Evolutionary conservation across 75 land plant species (phyloP).

Genomic region (Picea sitchensis): DNA sequence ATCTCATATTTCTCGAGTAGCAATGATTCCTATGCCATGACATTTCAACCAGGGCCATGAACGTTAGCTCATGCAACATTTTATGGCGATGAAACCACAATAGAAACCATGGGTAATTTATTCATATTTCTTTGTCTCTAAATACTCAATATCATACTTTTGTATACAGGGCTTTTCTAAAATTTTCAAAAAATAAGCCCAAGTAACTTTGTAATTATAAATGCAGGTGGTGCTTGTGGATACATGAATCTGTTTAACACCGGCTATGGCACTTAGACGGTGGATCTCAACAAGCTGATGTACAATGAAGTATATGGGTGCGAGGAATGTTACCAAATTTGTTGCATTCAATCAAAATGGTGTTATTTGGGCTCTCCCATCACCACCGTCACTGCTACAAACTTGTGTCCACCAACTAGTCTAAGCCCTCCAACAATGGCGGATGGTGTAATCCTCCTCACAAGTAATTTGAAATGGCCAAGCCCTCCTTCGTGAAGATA

Average conservation of each 20-base stretch:
- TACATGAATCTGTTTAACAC: conserved; percentile 18
- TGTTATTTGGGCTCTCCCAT: not conserved
- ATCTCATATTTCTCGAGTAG: too few species aligned
- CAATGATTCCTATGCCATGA: too few species aligned
- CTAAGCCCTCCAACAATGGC: conserved; percentile 2
- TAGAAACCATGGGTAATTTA: too few species aligned
- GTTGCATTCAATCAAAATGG: conserved; percentile 17
- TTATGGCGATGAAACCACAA: too few species aligned
- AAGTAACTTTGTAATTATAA: not conserved
- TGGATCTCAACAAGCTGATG: conserved; percentile 25
- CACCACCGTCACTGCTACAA: conserved; percentile 14
- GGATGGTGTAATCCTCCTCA: conserved; percentile 39
- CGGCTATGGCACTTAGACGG: conserved; percentile 36
- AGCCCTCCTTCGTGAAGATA: conserved; percentile 62
- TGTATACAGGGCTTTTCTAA: too few species aligned
- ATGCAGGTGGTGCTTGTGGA: conserved; percentile 40
- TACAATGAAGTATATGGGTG: conserved; percentile 27
- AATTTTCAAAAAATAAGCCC: too few species aligned
- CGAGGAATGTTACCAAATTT: conserved; percentile 35
- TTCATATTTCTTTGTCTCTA: too few species aligned
- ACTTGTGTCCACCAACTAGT: conserved; percentile 13
- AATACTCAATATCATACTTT: too few species aligned
- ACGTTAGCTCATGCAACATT: too few species aligned
- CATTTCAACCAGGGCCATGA: too few species aligned
- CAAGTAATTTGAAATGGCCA: conserved; percentile 56